phyloP scores from a whole-genome alignment of 2,329 filamentous ascomycete species.

The Paraphaeosphaeria minitans region DNA sequence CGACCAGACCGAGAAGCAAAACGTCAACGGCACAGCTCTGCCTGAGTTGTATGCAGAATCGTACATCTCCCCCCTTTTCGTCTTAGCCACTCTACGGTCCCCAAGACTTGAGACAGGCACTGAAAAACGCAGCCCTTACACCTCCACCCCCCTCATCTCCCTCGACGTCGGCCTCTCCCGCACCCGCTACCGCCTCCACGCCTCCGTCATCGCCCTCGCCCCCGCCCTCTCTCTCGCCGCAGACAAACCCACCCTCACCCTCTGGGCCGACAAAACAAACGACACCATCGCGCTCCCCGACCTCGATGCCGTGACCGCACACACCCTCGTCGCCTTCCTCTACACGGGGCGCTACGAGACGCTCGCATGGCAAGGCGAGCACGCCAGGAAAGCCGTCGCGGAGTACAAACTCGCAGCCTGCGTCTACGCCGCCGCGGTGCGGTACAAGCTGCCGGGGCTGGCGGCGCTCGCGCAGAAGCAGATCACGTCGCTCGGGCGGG shows the following conservation, averaged over 20 bases:
- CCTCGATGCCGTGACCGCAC: conserved; percentile 29
- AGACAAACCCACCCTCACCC: conserved; percentile 14
- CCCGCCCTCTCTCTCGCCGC: conserved; percentile 19
- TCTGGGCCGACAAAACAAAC: conserved; percentile 18
- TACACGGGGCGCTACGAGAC: conserved; percentile 31
- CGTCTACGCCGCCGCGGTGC: conserved; percentile 34
- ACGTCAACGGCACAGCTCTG: conserved; percentile 1
- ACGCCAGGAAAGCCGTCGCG: conserved; percentile 4
- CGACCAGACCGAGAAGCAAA: conserved; percentile 8
- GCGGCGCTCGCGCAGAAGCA: conserved; percentile 30
- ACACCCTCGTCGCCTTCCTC: conserved; percentile 32
- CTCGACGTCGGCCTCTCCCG: conserved; percentile 28
- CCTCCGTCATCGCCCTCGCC: conserved; percentile 29
- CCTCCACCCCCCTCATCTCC: conserved; percentile 21
- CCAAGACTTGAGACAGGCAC: no score
- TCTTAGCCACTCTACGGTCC: no score
- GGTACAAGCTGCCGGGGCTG: conserved; percentile 32
- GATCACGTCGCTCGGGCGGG: conserved; percentile 23
- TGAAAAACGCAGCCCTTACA: conserved; percentile 32
- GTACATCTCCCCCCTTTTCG: no score
- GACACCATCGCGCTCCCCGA: conserved; percentile 28
- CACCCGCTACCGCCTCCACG: conserved; percentile 31
- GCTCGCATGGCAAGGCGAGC: conserved; percentile 8
- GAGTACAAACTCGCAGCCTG: conserved; percentile 28
- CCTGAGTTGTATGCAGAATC: conserved; percentile 20